These are phyloP conservation scores for Phyllosticta citriasiana DNA, from an alignment of 2,329 filamentous ascomycete species.

Conservation along the genomic window DNA sequence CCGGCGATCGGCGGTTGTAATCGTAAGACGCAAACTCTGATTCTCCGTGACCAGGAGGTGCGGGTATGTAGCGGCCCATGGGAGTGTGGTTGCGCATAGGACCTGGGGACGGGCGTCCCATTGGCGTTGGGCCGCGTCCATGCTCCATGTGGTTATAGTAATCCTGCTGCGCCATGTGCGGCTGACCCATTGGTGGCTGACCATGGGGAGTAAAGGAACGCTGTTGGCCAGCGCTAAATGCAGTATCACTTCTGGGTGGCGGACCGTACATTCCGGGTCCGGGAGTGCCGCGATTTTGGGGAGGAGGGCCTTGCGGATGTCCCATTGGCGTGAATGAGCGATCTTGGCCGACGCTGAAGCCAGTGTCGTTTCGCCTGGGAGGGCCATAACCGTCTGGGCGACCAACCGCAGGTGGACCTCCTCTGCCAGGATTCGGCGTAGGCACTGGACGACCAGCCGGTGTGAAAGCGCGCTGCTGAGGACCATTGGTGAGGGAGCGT, in stretches of 20 bases:
- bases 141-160: slow-evolving; percentile 11
- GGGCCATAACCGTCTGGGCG: not conserved
- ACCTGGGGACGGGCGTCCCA: slow-evolving; percentile 18
- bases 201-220: slow-evolving; percentile 17
- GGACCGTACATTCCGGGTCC: not conserved
- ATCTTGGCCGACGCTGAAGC: not conserved
- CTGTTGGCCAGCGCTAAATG: slow-evolving; percentile 2
- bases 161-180: not conserved
- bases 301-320: slow-evolving; percentile 20
- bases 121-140: slow-evolving; percentile 21
- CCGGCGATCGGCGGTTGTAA: slow-evolving; percentile 16
- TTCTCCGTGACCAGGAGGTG: not conserved
- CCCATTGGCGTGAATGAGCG: slow-evolving; percentile 14
- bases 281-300: slow-evolving; percentile 12
- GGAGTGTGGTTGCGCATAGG: slow-evolving; percentile 7
- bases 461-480: slow-evolving; percentile 16
- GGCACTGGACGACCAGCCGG: not conserved
- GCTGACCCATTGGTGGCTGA: slow-evolving; percentile 12
- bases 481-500: slow-evolving; percentile 5
- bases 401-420: not conserved
- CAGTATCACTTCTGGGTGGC: slow-evolving; percentile 3
- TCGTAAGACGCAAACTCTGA: not conserved
- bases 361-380: not conserved
- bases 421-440: not conserved
- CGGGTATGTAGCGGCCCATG: slow-evolving; percentile 1